Conservation (phyloP, 768 basidiomycete genomes). For the Lactarius trivialis region DNA sequence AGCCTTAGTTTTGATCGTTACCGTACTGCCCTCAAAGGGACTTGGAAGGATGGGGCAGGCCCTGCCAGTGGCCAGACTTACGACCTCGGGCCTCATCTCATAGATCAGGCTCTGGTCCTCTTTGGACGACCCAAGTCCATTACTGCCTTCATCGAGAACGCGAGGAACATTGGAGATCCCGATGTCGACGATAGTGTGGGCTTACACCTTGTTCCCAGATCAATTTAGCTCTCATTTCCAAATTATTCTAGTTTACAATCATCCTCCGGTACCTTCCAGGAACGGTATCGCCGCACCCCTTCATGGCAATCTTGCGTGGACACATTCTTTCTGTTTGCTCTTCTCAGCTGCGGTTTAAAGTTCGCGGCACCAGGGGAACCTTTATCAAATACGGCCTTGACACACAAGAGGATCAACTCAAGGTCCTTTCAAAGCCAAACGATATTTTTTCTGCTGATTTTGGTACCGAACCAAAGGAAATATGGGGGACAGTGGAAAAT, state of each 20-base stretch:
- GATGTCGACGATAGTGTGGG: conserved; percentile 63
- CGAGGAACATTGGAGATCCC: conserved; percentile 56
- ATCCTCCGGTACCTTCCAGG: conserved; percentile 31
- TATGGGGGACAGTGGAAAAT: conserved; percentile 59
- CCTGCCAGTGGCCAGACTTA: conserved; percentile 63
- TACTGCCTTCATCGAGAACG: conserved; percentile 64
- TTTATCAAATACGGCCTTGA: conserved; percentile 75
- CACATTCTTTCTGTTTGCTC: conserved; percentile 62
- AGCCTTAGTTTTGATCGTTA: conserved; percentile 63
- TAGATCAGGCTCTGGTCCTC: conserved; percentile 69
- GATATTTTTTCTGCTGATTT: conserved; percentile 41
- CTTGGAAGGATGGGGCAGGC: conserved; percentile 71
- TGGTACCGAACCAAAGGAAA: conserved; percentile 55
- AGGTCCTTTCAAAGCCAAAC: conserved; percentile 43
- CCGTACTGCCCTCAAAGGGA: conserved; percentile 53
- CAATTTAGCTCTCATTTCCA: conserved; percentile 41
- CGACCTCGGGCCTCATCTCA: conserved; percentile 74
- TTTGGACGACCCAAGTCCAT: conserved; percentile 69
- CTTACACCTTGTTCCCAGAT: conserved; percentile 33
- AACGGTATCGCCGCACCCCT: conserved; percentile 39
- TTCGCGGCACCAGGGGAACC: conserved; percentile 66
- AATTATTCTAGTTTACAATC: conserved; percentile 26
- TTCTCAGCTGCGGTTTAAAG: conserved; percentile 61
- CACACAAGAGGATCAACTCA: conserved; percentile 72
- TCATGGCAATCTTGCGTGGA: conserved; percentile 62